phyloP scores from a whole-genome alignment of 192 early-diverging fungal genomes.

The Rhizophagus prolifer region DNA sequence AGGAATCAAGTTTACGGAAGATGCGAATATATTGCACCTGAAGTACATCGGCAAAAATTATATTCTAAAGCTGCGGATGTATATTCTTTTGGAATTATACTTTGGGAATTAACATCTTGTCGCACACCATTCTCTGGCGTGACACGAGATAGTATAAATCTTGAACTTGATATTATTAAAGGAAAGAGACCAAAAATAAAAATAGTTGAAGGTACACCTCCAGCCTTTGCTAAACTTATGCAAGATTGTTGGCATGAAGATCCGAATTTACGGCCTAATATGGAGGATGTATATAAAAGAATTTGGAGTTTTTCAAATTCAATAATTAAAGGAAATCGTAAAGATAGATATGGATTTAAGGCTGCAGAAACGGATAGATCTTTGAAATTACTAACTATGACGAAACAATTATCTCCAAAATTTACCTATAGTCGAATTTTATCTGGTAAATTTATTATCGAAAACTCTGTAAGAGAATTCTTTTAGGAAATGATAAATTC shows the following conservation, averaged over 20 bases:
- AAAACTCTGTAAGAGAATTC: too few relatives aligned
- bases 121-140: neutral
- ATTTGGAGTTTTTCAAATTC: neutral
- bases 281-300: neutral
- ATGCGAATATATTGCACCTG: constrained; percentile 1
- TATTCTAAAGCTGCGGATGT: constrained; percentile 4
- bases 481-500: too few relatives aligned
- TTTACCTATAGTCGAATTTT: neutral
- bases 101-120: constrained; percentile 3
- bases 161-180: constrained; percentile 23
- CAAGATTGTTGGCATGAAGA: constrained; percentile 41
- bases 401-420: neutral
- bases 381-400: neutral
- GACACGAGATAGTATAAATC: too few relatives aligned
- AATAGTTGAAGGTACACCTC: constrained; percentile 35
- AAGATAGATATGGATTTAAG: neutral
- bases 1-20: neutral
- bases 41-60: neutral
- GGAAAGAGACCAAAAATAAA: constrained; percentile 33
- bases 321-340: neutral
- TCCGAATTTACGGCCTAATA: constrained; percentile 32
- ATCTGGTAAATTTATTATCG: too few relatives aligned
- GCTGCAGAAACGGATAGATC: neutral
- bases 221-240: constrained; percentile 36
- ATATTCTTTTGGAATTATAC: constrained; percentile 21